Base-by-base conservation (phyloP, 2,329 filamentous ascomycete species). In the Aspergillus arachidicola region DNA sequence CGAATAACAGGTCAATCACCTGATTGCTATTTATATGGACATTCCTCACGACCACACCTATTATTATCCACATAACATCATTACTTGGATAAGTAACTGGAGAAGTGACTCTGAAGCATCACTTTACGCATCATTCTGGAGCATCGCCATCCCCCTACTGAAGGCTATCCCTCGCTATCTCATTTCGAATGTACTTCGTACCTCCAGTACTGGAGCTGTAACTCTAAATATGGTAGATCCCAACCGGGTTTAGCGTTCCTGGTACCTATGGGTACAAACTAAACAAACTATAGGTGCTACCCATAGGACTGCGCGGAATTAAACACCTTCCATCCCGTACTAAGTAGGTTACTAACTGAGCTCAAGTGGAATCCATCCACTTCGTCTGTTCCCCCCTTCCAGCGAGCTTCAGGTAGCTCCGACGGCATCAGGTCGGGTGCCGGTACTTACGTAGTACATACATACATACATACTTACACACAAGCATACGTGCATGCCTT, bases 11-110 rank as follows among this genome's bases (percentile, higher is more conserved):
- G 28, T 19, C 48, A 32, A 51, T 51, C 48, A 51, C 48, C 48
- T 51, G 48, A 51, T 51, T 51, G 30, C 48, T 51, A 51, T 51
- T 51, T 32, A 51, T 51, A 51, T 32, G 48, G 48, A 34, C 48
- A 51, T 51, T 51, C 48, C 48, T 51, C 23, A 48, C 45, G 43
- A 7, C 43, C n/a, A 23, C 21, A 9, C 6, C 28, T 34, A 32
- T 32, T 51, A 34, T 51, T 32, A 51, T 51, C 48, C 10, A 51
- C 48, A 28, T 30, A 51, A 21, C 48, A 32, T 51, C 46, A 51
- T 51, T 51, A 51, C 46, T 32, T 28, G 14, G 14, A 51, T 30
- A 28, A 51, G 46, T 32, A 50, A 30, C 46, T 30, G 11, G 46
- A 19, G 48, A 51, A 21, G 6, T 50, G 14, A 19, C 26, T 50